Conservation (phyloP, 2,329 filamentous ascomycete species). For the Talaromyces islandicus region DNA sequence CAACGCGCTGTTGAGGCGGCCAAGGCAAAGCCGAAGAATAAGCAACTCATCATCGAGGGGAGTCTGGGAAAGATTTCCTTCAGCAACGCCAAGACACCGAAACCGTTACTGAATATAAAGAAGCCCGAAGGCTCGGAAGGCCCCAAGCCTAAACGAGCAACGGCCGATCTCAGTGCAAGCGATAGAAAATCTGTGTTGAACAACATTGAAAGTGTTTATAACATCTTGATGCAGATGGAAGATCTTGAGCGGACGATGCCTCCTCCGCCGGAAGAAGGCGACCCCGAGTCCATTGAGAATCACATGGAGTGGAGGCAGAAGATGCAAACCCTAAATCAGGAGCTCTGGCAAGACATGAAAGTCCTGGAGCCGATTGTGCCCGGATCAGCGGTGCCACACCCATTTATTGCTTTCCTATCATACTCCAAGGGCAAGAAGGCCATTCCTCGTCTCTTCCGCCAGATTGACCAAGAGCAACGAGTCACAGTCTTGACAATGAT, state of each 20-base stretch:
- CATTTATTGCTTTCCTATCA: constrained; percentile 92
- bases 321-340: constrained; percentile 64
- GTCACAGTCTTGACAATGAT: constrained; percentile 93
- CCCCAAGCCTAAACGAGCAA: constrained; percentile 43
- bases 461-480: constrained; percentile 85
- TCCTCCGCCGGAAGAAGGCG: constrained; percentile 57
- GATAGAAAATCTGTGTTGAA: constrained; percentile 78
- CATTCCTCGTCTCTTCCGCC: constrained; percentile 88
- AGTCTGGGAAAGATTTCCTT: constrained; percentile 97
- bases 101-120: constrained; percentile 92
- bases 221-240: constrained; percentile 85
- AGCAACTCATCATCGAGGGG: constrained; percentile 91
- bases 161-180: constrained; percentile 50
- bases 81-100: constrained; percentile 96
- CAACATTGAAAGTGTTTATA: constrained; percentile 85
- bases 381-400: constrained; percentile 66
- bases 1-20: constrained; percentile 94
- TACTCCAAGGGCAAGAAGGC: constrained; percentile 95
- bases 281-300: constrained; percentile 63
- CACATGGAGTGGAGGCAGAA: constrained; percentile 76
- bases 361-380: constrained; percentile 84
- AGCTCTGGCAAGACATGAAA: constrained; percentile 81
- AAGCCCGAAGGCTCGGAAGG: constrained; percentile 65
- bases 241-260: constrained; percentile 82
- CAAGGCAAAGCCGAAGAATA: constrained; percentile 96